Evolutionary conservation across 1,139 yeast species (phyloP).

Genomic region (Diutina catenulata): DNA sequence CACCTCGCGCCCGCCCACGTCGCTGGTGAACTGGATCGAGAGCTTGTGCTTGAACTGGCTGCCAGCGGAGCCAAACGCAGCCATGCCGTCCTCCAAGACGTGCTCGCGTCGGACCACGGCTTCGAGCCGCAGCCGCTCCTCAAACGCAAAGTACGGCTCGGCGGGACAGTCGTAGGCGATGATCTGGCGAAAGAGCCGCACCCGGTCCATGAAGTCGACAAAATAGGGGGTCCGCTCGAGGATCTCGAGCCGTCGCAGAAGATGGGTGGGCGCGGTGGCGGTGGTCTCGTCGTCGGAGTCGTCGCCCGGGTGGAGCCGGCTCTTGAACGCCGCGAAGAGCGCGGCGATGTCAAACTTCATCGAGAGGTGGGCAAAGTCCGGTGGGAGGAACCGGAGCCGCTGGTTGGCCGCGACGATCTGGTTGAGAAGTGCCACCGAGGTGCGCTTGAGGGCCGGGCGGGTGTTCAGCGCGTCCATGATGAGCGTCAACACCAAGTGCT

Average conservation of each 20-base stretch:
- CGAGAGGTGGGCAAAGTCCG: conserved; percentile 49
- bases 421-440: conserved; percentile 43
- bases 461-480: conserved; percentile 23
- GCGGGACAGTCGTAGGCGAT: conserved; percentile 35
- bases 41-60: conserved; percentile 44
- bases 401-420: conserved; percentile 64
- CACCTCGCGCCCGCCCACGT: conserved; percentile 69
- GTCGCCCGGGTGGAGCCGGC: not conserved
- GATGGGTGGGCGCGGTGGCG: conserved; percentile 6
- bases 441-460: conserved; percentile 17
- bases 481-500: conserved; percentile 40
- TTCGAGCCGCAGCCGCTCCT: conserved; percentile 14
- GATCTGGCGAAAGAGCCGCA: conserved; percentile 56
- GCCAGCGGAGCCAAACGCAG: conserved; percentile 34
- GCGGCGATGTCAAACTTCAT: conserved; percentile 18
- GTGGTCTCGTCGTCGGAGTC: conserved; percentile 5
- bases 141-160: conserved; percentile 11
- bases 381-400: conserved; percentile 43
- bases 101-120: conserved; percentile 60
- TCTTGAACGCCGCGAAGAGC: conserved; percentile 6
- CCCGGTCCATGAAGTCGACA: conserved; percentile 64
- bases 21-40: conserved; percentile 48
- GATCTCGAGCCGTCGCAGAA: conserved; percentile 39
- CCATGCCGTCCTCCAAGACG: conserved; percentile 64
- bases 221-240: conserved; percentile 66